Evolutionary conservation across 345 rosid species (phyloP), one percentile per base, ranked within the genome.

Genomic region (Firmiana major): DNA sequence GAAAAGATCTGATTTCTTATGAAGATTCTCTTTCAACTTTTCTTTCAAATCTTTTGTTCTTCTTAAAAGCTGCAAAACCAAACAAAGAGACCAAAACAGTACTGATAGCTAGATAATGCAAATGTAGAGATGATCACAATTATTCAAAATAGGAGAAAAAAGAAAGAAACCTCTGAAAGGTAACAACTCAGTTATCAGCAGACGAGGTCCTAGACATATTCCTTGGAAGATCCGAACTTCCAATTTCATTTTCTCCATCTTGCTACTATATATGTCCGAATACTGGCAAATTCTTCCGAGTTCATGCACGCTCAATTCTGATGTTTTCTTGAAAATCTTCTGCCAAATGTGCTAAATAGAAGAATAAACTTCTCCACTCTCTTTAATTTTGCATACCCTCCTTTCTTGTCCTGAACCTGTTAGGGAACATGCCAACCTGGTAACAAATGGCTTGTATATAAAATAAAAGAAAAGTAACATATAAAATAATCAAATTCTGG

Each of bases 11-110:
- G 75, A 45, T 69, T 74, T 71, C 43, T 78, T 62, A 40, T 71
- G 16, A 36, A 80, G 60, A 28, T 48, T 22, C 10, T 59, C 48
- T 28, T 72, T 80, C 34, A 80, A 17, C 55, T 72, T 78, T 8
- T 54, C 71, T 42, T 78, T 75, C 31, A 83, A 63, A 15, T 80
- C 79, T 24, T 80, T 71, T n/a, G 79, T 75, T 31, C 80, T 80
- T 64, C 63, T 63, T 12, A 67, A 7, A 63, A 40, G 26, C 79
- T 64, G 67, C 48, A 42, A 71, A 9, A 22, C 24, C 13, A 2
- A 28, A 3, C 6, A 15, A 51, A 49, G 42, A 24, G 59, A 51
- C 6, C 63, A 21, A 66, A 42, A 34, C 48, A 1, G 16, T 65
- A 38, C 1, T 64, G 12, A 40, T 31, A 31, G 34, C 34, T 2